Conservation (phyloP, 1,284 basidiomycete genomes). For the Sanghuangporus sanghuang region DNA sequence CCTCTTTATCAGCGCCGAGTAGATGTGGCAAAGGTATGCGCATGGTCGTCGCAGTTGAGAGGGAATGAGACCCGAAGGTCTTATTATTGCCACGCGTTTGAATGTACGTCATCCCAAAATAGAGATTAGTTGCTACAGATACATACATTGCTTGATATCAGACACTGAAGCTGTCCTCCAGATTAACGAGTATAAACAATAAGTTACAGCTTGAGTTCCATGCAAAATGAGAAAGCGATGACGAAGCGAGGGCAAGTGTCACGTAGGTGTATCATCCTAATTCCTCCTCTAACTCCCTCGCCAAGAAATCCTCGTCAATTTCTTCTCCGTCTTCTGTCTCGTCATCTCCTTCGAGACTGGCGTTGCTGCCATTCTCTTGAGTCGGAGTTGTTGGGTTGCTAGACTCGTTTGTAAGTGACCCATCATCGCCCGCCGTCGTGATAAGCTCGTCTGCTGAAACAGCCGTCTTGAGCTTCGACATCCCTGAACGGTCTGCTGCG, state of each 20-base stretch:
- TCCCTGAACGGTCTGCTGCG: conserved; percentile 52
- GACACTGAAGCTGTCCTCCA: background rate
- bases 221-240: background rate
- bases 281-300: conserved; percentile 67
- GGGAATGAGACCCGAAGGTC: background rate
- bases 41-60: background rate
- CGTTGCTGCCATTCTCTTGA: conserved; percentile 19
- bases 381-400: conserved; percentile 23
- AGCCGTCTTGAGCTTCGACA: conserved; percentile 62
- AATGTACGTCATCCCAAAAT: background rate
- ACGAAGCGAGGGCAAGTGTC: background rate
- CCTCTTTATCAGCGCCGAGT: background rate
- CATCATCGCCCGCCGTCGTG: conserved; percentile 16
- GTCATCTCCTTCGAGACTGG: conserved; percentile 30
- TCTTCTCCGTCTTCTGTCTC: conserved; percentile 39
- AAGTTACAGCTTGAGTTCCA: conserved; percentile 1
- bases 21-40: conserved; percentile 8
- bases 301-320: conserved; percentile 68
- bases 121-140: background rate
- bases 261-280: conserved; percentile 43
- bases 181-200: conserved; percentile 5
- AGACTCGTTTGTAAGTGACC: conserved; percentile 24
- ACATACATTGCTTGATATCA: conserved; percentile 9
- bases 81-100: background rate
- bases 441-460: conserved; percentile 53